Conservation (phyloP, 495 filamentous ascomycete genomes). For the Annulohypoxylon maeteangense region DNA sequence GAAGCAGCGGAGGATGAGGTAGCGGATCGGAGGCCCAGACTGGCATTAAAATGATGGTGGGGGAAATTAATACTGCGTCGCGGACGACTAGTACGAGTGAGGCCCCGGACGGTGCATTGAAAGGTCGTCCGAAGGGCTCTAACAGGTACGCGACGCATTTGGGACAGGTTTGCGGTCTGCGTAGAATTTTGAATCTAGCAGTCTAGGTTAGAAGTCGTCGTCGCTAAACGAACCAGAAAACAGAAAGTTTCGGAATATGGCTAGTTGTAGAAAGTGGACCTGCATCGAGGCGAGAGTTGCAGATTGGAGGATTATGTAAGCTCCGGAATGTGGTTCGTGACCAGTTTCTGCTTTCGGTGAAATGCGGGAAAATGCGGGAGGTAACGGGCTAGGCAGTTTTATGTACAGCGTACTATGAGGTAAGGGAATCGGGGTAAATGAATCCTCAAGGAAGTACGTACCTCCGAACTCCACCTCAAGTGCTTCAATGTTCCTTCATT, state of each 20-base stretch:
- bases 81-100: slow-evolving; percentile 53
- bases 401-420: neutral
- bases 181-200: slow-evolving; percentile 11
- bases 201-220: slow-evolving; percentile 15
- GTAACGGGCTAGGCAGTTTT: neutral
- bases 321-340: slow-evolving; percentile 27
- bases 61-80: slow-evolving; percentile 36
- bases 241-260: slow-evolving; percentile 23
- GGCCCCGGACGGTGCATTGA: slow-evolving; percentile 55
- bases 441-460: neutral
- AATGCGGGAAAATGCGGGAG: neutral
- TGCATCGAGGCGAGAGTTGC: neutral
- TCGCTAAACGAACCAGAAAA: slow-evolving; percentile 33
- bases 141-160: slow-evolving; percentile 61
- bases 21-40: slow-evolving; percentile 31
- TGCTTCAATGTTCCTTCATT: neutral
- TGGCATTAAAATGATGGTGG: slow-evolving; percentile 39
- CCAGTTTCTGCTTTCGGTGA: slow-evolving; percentile 32
- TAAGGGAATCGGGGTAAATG: too few relatives aligned
- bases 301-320: slow-evolving; percentile 32
- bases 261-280: slow-evolving; percentile 22
- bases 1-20: slow-evolving; percentile 14
- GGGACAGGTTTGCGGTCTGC: slow-evolving; percentile 40
- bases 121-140: slow-evolving; percentile 57
- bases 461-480: neutral